Conservation (phyloP, 768 basidiomycete genomes). For the Boletus coccyginus region DNA sequence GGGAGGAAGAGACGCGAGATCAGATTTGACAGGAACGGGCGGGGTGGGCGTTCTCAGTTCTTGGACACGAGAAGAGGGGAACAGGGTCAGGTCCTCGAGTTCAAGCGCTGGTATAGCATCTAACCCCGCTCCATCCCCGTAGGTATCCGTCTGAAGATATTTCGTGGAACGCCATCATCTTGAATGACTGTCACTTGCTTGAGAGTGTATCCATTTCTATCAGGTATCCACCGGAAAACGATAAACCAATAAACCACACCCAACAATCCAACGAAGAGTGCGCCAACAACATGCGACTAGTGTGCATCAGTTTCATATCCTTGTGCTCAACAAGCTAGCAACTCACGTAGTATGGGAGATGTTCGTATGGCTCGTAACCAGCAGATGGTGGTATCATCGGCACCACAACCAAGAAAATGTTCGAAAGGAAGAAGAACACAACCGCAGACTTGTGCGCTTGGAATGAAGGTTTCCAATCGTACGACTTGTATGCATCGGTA, state of each 20-base stretch:
- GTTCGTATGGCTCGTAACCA: slow-evolving; percentile 50
- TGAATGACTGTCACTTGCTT: slow-evolving; percentile 46
- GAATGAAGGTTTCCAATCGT: slow-evolving; percentile 67
- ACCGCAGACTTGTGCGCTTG: slow-evolving; percentile 48
- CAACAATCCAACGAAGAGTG: slow-evolving; percentile 44
- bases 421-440: slow-evolving; percentile 59
- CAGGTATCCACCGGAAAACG: slow-evolving; percentile 50
- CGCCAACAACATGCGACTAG: slow-evolving; percentile 50
- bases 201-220: slow-evolving; percentile 46
- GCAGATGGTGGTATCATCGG: slow-evolving; percentile 61
- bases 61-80: no score
- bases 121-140: slow-evolving; percentile 1
- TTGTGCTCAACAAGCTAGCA: neutral
- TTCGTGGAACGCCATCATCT: slow-evolving; percentile 58
- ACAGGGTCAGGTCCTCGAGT: no score
- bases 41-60: no score
- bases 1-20: no score
- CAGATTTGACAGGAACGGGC: no score
- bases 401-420: slow-evolving; percentile 58
- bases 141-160: slow-evolving; percentile 44
- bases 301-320: neutral
- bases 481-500: slow-evolving; percentile 38
- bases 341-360: slow-evolving; percentile 69
- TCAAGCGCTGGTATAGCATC: neutral
- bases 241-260: slow-evolving; percentile 59